Percentiles rank a stretch among this genome's conserved stretches.
phyloP scores from a whole-genome alignment of 2,329 filamentous ascomycete genomes.

The Xylaria sp. region DNA sequence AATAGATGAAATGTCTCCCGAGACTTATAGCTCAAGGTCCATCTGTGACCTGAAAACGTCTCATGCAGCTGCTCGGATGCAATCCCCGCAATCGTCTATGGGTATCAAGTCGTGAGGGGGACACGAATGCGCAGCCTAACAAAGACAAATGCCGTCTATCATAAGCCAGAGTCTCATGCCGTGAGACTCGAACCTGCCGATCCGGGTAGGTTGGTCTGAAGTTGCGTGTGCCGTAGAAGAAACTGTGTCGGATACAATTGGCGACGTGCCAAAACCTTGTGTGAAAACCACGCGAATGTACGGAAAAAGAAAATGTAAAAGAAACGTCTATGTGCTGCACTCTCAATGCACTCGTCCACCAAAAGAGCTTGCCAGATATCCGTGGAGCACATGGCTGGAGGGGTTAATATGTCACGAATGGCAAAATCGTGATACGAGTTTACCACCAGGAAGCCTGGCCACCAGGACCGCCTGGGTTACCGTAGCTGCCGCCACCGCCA shows the following conservation, averaged over 20 bases:
- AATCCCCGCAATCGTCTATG: slow-evolving; percentile 49
- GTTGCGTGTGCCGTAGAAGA: slow-evolving; percentile 48
- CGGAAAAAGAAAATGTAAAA: slow-evolving; percentile 35
- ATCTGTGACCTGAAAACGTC: slow-evolving; percentile 48
- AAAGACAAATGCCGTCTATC: slow-evolving; percentile 54
- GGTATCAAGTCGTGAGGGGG: slow-evolving; percentile 51
- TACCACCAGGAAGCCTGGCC: slow-evolving; percentile 78
- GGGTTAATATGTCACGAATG: slow-evolving; percentile 5
- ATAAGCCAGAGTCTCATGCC: slow-evolving; percentile 49
- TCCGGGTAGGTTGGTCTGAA: slow-evolving; percentile 47
- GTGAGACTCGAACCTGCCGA: slow-evolving; percentile 50
- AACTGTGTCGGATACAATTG: slow-evolving; percentile 43
- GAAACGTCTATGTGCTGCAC: slow-evolving; percentile 41
- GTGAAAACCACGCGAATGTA: slow-evolving; percentile 42
- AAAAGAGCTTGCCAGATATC: slow-evolving; percentile 8
- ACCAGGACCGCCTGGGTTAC: slow-evolving; percentile 61
- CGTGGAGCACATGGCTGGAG: neutral
- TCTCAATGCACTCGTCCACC: slow-evolving; percentile 38
- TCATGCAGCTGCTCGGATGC: slow-evolving; percentile 50
- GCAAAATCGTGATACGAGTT: slow-evolving; percentile 38
- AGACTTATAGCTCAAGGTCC: slow-evolving; percentile 46
- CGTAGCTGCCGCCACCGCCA: slow-evolving; percentile 57
- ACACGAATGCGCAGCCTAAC: slow-evolving; percentile 47
- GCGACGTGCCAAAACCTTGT: slow-evolving; percentile 34
- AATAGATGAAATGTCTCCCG: slow-evolving; percentile 46